These are phyloP conservation scores for Elsinoe batatas DNA, from an alignment of 2,329 filamentous ascomycete species.

Conservation along the genomic window DNA sequence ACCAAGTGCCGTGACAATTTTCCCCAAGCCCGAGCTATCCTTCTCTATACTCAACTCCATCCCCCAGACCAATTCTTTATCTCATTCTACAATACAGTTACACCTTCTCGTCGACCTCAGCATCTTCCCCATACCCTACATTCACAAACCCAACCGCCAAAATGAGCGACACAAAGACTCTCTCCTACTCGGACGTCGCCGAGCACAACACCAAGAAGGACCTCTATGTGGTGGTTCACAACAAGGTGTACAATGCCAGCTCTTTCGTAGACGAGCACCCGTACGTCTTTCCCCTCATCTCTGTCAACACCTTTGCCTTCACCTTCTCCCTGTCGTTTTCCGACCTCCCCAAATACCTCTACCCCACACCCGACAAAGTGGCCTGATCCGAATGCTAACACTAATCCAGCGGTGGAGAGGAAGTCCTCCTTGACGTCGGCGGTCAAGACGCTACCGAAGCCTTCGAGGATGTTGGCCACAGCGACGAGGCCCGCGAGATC, in stretches of 20 bases:
- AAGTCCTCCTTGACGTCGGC: conserved; percentile 90
- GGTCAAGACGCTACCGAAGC: conserved; percentile 96
- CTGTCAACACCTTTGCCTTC: not conserved
- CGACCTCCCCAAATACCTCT: not conserved
- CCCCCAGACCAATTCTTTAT: not conserved
- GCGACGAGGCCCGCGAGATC: conserved; percentile 93
- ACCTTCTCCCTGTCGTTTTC: not conserved
- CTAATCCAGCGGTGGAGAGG: conserved; percentile 75
- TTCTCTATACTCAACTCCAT: not conserved
- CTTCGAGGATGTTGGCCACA: conserved; percentile 98
- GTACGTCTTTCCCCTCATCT: conserved; percentile 40
- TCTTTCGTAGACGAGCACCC: conserved; percentile 97
- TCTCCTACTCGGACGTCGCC: conserved; percentile 72
- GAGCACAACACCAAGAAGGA: conserved; percentile 92
- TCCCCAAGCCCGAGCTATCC: conserved; percentile 7
- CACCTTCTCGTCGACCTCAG: not conserved
- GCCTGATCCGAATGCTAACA: conserved; percentile 13
- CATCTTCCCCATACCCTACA: not conserved
- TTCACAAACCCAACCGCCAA: conserved; percentile 6
- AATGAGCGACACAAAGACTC: conserved; percentile 49
- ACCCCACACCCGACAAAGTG: conserved; percentile 14
- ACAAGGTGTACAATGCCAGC: conserved; percentile 86
- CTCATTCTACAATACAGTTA: not conserved
- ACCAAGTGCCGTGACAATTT: conserved; percentile 11
- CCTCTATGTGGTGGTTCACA: conserved; percentile 81